Percentiles rank a stretch among this genome's conserved stretches.
These are phyloP conservation scores for Solanum bulbocastanum DNA, from an alignment of 257 asterid species.

Conservation along the genomic window DNA sequence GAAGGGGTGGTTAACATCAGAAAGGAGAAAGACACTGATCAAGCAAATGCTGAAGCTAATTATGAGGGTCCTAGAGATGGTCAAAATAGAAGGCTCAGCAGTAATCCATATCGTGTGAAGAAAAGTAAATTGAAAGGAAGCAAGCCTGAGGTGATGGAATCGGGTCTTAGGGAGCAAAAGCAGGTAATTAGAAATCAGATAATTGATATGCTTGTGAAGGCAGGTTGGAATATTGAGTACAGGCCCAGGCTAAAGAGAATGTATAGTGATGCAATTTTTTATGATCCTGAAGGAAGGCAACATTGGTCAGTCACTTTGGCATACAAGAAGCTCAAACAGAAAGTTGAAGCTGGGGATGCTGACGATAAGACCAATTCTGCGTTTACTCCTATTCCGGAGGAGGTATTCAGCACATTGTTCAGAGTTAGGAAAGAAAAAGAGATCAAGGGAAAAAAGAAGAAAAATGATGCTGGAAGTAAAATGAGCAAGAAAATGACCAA, in stretches of 20 bases:
- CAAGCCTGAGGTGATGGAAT: conserved; percentile 15
- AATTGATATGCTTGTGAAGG: conserved; percentile 42
- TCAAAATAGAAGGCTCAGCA: conserved; percentile 9
- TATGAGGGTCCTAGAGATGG: background rate
- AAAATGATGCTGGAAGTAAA: conserved; percentile 12
- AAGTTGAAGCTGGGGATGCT: conserved; percentile 56
- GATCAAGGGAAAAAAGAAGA: conserved; percentile 20
- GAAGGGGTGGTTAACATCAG: background rate
- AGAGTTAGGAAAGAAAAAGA: conserved; percentile 37
- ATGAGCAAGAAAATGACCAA: conserved; percentile 17
- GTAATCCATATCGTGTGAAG: background rate
- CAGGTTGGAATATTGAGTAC: conserved; percentile 80
- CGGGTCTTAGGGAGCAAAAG: conserved; percentile 56
- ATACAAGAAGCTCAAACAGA: conserved; percentile 51
- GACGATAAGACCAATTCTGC: conserved; percentile 36
- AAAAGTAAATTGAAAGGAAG: conserved; percentile 1
- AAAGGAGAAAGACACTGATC: background rate
- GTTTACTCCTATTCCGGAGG: conserved; percentile 60
- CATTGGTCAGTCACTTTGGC: conserved; percentile 93
- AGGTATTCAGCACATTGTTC: conserved; percentile 45
- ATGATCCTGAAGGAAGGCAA: conserved; percentile 46
- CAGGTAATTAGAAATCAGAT: conserved; percentile 67
- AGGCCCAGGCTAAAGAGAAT: conserved; percentile 50
- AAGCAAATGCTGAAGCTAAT: background rate
- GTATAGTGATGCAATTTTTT: conserved; percentile 75